Percentiles rank a stretch among this genome's conserved stretches.
Conservation (phyloP, 371 early-diverging fungal species). For the Mortierella sp. region DNA sequence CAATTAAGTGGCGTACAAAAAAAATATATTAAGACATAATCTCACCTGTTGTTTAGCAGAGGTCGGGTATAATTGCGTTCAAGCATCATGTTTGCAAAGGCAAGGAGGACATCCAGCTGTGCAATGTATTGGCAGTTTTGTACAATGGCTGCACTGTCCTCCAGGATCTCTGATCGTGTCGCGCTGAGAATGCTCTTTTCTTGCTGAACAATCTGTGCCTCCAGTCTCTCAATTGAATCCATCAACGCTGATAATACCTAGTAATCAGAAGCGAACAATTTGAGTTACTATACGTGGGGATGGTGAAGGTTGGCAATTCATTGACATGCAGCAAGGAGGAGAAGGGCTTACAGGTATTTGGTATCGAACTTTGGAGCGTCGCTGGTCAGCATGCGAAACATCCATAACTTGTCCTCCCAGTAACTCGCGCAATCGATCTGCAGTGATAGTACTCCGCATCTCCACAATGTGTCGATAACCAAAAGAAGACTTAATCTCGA, state of each 20-base stretch:
- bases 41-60: slow-evolving; percentile 64
- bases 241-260: slow-evolving; percentile 60
- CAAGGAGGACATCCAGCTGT: slow-evolving; percentile 77
- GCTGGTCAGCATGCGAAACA: slow-evolving; percentile 51
- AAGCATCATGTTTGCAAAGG: slow-evolving; percentile 71
- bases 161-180: slow-evolving; percentile 59
- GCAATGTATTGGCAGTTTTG: slow-evolving; percentile 71
- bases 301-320: neutral
- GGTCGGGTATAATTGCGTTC: slow-evolving; percentile 74
- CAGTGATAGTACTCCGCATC: slow-evolving; percentile 41
- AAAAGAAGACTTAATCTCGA: slow-evolving; percentile 56
- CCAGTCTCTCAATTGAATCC: slow-evolving; percentile 62
- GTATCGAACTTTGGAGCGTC: slow-evolving; percentile 63
- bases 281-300: neutral
- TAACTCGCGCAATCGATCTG: slow-evolving; percentile 35
- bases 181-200: slow-evolving; percentile 66
- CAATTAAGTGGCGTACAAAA: too few species aligned
- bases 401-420: slow-evolving; percentile 37
- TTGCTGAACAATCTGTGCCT: slow-evolving; percentile 63
- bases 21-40: neutral
- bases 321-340: neutral
- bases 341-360: slow-evolving; percentile 57
- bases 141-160: slow-evolving; percentile 64
- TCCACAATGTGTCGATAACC: slow-evolving; percentile 71
- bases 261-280: neutral